Percentiles rank a stretch among this genome's conserved stretches.
Evolutionary conservation across 1,284 basidiomycete genomes (phyloP).

Genomic region (Cryptococcus hybrid): DNA sequence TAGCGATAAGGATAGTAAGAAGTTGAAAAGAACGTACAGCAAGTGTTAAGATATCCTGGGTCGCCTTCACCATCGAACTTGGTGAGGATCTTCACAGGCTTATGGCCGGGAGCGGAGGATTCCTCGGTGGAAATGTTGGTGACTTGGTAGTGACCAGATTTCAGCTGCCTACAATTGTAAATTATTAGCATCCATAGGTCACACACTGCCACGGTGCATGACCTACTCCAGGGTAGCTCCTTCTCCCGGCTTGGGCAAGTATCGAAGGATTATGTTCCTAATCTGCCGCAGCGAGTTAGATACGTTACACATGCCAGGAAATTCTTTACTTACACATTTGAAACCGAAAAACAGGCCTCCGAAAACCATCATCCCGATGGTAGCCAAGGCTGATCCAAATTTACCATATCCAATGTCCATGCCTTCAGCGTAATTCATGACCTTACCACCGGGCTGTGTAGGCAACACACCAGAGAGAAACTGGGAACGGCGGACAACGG

Average conservation of each 20-base stretch:
- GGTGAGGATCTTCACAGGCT: slow-evolving; percentile 59
- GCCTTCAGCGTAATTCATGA: slow-evolving; percentile 75
- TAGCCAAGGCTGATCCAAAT: slow-evolving; percentile 15
- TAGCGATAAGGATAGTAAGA: not conserved
- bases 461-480: slow-evolving; percentile 57
- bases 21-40: slow-evolving; percentile 53
- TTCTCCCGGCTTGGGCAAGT: slow-evolving; percentile 59
- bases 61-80: slow-evolving; percentile 68
- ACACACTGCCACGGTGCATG: not conserved
- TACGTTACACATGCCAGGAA: not conserved
- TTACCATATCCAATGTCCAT: slow-evolving; percentile 26
- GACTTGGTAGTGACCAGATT: slow-evolving; percentile 59
- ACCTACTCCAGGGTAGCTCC: slow-evolving; percentile 64
- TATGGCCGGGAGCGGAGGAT: not conserved
- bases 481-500: slow-evolving; percentile 74
- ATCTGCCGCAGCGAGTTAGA: slow-evolving; percentile 53
- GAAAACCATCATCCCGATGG: slow-evolving; percentile 10
- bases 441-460: slow-evolving; percentile 26
- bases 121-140: slow-evolving; percentile 58
- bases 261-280: slow-evolving; percentile 48
- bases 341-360: slow-evolving; percentile 17
- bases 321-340: slow-evolving; percentile 10
- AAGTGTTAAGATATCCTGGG: slow-evolving; percentile 70
- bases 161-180: slow-evolving; percentile 53
- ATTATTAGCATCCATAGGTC: not conserved